Evolutionary conservation across 2,329 filamentous ascomycete species (phyloP), one percentile per base, ranked within the genome.

Genomic region (Albifimbria verrucaria): DNA sequence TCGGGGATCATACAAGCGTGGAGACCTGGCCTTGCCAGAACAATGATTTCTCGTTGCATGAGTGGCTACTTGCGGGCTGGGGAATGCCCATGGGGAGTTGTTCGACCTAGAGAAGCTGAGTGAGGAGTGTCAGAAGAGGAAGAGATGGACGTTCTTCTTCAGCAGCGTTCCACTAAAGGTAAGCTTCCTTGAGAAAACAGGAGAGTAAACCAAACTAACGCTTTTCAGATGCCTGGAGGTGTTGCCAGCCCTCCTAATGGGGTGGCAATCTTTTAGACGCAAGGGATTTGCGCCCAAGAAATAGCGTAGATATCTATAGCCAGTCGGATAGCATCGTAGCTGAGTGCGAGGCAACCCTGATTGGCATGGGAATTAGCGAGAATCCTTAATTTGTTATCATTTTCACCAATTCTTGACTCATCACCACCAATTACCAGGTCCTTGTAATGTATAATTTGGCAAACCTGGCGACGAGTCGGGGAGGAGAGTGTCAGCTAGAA

Each of bases 71-170:
- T 10, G 73, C 75, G 3, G 75, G 75, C 11, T 80, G 77, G 76
- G 77, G 77, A 1, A 65, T 78, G 62, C 76, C 72, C 0, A 64
- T 67, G 54, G 65, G 67, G 72, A 76, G 44, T 52, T 69, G 1
- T 70, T 69, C 25, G 66, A 72, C 36, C 51, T 70, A 22, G 67
- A 71, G 50, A 60, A 52, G 21, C 54, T 71, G 45, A 64, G 65
- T 12, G 63, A 78, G 71, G 78, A 69, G 2, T 85, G 84, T 66
- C 81, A 81, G 55, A 72, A 77, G 55, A 71, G 74, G 6, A 72
- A 69, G 12, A 52, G 76, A 15, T 80, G 75, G 71, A 68, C 66
- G 0, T 82, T 82, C 54, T 81, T 82, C 55, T 62, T 82, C 20
- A 71, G 72, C 1, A 77, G 73, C 20, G 66, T 73, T 47, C 77